A percentile compares a stretch with the other conserved stretches of the same genome.
Evolutionary conservation across 441 rosid species (phyloP).

Genomic region (Codiaeum variegatum): DNA sequence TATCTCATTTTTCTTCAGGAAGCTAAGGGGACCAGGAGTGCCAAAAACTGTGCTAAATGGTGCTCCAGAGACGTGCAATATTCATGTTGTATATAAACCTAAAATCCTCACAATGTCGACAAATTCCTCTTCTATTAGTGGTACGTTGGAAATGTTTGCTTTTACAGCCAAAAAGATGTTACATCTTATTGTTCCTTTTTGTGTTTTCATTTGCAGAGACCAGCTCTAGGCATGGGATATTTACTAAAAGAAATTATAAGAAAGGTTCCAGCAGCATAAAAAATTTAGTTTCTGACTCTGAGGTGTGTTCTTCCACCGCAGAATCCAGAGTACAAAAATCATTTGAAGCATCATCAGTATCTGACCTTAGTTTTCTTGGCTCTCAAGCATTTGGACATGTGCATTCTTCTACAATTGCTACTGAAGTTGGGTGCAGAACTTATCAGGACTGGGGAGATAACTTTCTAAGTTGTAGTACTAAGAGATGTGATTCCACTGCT

Average conservation of each 20-base stretch:
- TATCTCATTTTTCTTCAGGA: slow-evolving; percentile 35
- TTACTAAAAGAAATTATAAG: slow-evolving; percentile 28
- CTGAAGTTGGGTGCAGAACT: slow-evolving; percentile 26
- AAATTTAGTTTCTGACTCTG: slow-evolving; percentile 28
- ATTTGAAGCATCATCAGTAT: slow-evolving; percentile 31
- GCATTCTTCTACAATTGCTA: slow-evolving; percentile 24
- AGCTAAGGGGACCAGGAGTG: slow-evolving; percentile 46
- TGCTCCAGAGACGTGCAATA: slow-evolving; percentile 49
- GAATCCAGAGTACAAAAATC: slow-evolving; percentile 31
- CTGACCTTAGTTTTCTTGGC: slow-evolving; percentile 31
- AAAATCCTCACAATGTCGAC: slow-evolving; percentile 47
- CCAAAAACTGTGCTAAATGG: slow-evolving; percentile 47
- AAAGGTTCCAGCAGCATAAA: slow-evolving; percentile 32
- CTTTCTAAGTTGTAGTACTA: slow-evolving; percentile 18
- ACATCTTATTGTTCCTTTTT: slow-evolving; percentile 10
- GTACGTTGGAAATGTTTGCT: slow-evolving; percentile 27
- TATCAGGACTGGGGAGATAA: slow-evolving; percentile 27
- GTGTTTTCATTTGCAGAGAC: slow-evolving; percentile 30
- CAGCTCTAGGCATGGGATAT: slow-evolving; percentile 27
- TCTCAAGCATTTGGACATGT: slow-evolving; percentile 30
- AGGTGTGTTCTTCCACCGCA: slow-evolving; percentile 30
- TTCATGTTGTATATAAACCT: slow-evolving; percentile 47
- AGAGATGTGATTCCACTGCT: slow-evolving; percentile 27
- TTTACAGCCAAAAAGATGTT: slow-evolving; percentile 7
- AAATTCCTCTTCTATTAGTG: slow-evolving; percentile 25